Base-by-base conservation (phyloP, 2,329 filamentous ascomycete genomes). In the Metarhizium brunneum region DNA sequence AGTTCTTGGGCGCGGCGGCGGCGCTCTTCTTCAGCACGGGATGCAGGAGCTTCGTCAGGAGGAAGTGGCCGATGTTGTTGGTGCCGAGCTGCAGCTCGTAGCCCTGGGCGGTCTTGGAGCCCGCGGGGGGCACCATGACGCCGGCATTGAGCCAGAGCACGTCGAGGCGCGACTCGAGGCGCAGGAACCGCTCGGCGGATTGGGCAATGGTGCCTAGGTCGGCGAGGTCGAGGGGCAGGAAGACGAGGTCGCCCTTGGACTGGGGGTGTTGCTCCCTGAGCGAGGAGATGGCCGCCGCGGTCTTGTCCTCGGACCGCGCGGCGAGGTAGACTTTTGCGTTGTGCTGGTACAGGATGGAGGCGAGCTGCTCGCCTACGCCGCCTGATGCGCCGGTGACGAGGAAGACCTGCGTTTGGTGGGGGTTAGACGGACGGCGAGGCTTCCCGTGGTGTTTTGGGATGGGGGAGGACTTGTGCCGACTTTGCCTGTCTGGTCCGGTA, bases 271-370 rank as follows among this genome's bases (percentile, higher is more conserved):
- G 57, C 7, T 65, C 54, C 48, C 72, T 68, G 58, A 82, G 76
- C 30, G 63, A 58, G 4, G 67, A 63, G 16, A 82, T 77, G 11
- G 77, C 76, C 0, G 62, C 55, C 3, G 67, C 61, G 13, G 71
- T 74, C 59, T 77, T 78, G 3, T 67, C 61, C 18, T 69, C 60
- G 0, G 70, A 74, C 20, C 80, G 76, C 0, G 74, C 74, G 10
- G 77, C 76, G 47, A 82, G 64, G 64, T 82, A 83, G 36, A 84
- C 76, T 5, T 70, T 81, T 42, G 71, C 80, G 53, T 80, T 77
- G n/a, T 71, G 73, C 4, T 68, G 62, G 63, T 83, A 84, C 11
- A 84, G 70, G 8, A 83, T 75, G 45, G 72, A 72, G 47, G 69
- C 69, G 8, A 83, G 69, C 56, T 81, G 76, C 51, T 75, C 73